Evolutionary conservation across 1,139 yeast genomes (phyloP), one percentile per base, ranked within the genome.

Genomic region (Debaryomycetaceae sp.): DNA sequence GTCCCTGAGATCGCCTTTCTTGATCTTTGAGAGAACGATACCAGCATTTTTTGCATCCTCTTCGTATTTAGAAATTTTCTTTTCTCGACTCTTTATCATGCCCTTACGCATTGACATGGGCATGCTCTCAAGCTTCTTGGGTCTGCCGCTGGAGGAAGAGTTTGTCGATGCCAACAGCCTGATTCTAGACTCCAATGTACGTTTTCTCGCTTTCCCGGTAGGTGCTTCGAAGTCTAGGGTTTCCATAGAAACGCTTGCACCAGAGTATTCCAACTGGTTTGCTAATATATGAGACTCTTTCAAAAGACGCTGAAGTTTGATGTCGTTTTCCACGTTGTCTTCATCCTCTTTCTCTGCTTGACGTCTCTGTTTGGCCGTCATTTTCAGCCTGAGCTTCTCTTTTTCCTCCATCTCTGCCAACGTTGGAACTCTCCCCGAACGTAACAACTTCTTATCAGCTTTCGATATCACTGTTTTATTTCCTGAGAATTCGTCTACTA

Each of bases 91-190:
- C 41, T 72, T 66, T 36, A 87, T 71, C 84, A 91, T 85, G 2
- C 96, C 96, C 58, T 86, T 87, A 47, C 97, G 76, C 74, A 89
- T 82, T 22, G 78, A 63, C 91, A 93, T 90, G 11, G 99, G 96
- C 80, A 88, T 86, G 42, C 81, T 86, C 54, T 87, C 95, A 33
- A 84, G 66, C 45, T 69, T 80, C 45, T 66, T 59, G 38, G 75
- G 69, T 48, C 61, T 47, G 40, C 78, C 68, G 43, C 68, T 48
- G 52, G 66, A 61, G 17, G 66, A 57, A 0, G 83, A 78, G 57
- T 83, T 83, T 0, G 59, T 52, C 1, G 78, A 73, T 0, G 91
- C 75, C 6, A 84, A 58, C 24, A 72, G 67, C 31, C 82, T 69
- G 45, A 91, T 69, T 45, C 97, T 75, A 37, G 83, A 76, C 45